These are phyloP conservation scores for Cladorrhinum samala DNA, from an alignment of 495 filamentous ascomycete species.

Conservation along the genomic window DNA sequence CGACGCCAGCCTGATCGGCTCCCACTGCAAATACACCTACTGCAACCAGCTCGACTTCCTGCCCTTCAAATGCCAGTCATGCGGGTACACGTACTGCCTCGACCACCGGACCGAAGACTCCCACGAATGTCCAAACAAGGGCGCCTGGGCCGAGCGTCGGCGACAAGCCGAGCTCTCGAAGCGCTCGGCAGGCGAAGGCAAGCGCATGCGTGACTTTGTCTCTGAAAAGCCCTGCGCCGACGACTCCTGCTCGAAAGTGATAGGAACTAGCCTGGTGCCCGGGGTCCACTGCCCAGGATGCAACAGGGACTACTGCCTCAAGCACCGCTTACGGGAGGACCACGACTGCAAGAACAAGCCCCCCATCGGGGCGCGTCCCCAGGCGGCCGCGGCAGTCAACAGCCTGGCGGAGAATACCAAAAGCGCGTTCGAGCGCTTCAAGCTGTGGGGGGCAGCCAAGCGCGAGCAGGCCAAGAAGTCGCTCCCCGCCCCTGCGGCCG, in stretches of 20 bases:
- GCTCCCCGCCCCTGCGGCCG: slow-evolving; percentile 26
- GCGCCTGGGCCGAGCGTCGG: slow-evolving; percentile 75
- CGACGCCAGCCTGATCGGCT: slow-evolving; percentile 78
- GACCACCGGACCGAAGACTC: slow-evolving; percentile 86
- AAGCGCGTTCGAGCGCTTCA: slow-evolving; percentile 61
- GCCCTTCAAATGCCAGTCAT: slow-evolving; percentile 90
- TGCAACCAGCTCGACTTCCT: slow-evolving; percentile 96
- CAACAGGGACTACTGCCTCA: slow-evolving; percentile 82
- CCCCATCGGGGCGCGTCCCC: slow-evolving; percentile 58
- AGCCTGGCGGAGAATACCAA: slow-evolving; percentile 52
- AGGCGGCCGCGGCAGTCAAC: slow-evolving; percentile 26
- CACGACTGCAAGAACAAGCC: slow-evolving; percentile 68
- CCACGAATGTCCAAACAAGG: slow-evolving; percentile 73
- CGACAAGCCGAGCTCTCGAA: slow-evolving; percentile 48
- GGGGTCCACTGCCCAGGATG: slow-evolving; percentile 78
- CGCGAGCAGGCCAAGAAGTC: slow-evolving; percentile 33
- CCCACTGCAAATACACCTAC: slow-evolving; percentile 83
- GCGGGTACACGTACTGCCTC: slow-evolving; percentile 78
- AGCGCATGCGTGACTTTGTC: slow-evolving; percentile 38
- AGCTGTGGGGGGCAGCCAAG: slow-evolving; percentile 47
- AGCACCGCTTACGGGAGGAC: slow-evolving; percentile 80
- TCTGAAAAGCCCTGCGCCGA: slow-evolving; percentile 57
- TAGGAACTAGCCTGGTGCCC: slow-evolving; percentile 72
- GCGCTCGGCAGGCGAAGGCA: slow-evolving; percentile 40
- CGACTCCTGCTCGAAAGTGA: slow-evolving; percentile 70